Evolutionary conservation across 805 yeast species (phyloP).

Genomic region (Tetrapisispora pingtungensis): DNA sequence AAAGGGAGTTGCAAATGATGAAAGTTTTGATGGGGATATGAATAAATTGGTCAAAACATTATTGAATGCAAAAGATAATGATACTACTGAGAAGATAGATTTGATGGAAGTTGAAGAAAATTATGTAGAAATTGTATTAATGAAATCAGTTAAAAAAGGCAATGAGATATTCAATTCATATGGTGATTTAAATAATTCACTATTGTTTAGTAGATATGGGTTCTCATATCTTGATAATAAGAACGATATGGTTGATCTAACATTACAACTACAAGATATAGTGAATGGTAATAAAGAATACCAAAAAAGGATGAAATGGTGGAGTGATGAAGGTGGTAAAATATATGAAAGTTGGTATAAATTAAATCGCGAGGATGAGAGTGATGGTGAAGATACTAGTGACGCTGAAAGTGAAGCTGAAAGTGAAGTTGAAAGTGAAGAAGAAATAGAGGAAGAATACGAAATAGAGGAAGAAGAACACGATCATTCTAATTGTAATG

Average conservation of each 20-base stretch:
- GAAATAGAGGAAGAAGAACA: constrained; percentile 6
- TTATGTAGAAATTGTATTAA: constrained; percentile 62
- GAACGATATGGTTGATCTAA: constrained; percentile 37
- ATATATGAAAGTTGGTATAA: constrained; percentile 12
- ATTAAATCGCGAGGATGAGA: constrained; percentile 8
- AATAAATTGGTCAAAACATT: constrained; percentile 23
- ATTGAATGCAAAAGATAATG: constrained; percentile 15
- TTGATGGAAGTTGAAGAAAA: constrained; percentile 18
- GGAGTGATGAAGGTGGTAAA: constrained; percentile 14
- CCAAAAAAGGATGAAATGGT: constrained; percentile 16
- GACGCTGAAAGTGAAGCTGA: constrained; percentile 9
- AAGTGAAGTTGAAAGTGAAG: constrained; percentile 9
- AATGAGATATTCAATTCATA: constrained; percentile 74
- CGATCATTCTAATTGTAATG: not conserved
- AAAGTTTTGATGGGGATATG: constrained; percentile 8
- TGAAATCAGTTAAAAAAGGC: constrained; percentile 34
- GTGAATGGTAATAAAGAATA: constrained; percentile 8
- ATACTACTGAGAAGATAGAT: constrained; percentile 7
- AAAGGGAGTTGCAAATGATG: too few relatives aligned
- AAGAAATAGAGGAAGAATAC: constrained; percentile 2
- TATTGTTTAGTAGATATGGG: constrained; percentile 68
- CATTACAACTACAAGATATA: constrained; percentile 21
- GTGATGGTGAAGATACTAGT: constrained; percentile 10
- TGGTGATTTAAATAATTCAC: constrained; percentile 61
- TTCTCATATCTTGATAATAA: constrained; percentile 49